Base-by-base conservation (phyloP, 805 yeast genomes). In the Suhomyces sp. region DNA sequence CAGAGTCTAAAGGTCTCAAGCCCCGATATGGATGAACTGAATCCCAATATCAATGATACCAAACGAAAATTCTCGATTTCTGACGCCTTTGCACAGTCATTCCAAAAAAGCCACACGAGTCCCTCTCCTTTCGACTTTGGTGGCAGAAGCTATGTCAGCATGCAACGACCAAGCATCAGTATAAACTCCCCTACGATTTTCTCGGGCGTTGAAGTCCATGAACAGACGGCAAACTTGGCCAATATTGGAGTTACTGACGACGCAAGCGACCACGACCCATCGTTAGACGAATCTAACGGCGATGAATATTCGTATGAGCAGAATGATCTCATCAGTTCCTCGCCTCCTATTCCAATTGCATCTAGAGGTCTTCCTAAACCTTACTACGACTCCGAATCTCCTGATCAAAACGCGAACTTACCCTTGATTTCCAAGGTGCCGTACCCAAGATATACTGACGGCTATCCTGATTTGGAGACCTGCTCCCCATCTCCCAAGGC, bases 201-300 rank as follows among this genome's bases (percentile, higher is more conserved):
- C 57, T 69, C 82, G 0, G 79, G 81, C 4, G 62, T 66, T 22
- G 76, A 78, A 13, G 73, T 83, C 43, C 85, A 83, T 56, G 84
- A 80, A 53, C 82, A 81, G 53, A 76, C 86, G 0, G 85, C 82
- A 1, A 78, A 73, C 43, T 69, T 82, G 46, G 87, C 87, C 4
- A 74, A 72, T 44, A 80, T 81, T 29, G 87, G 85, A 6, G 82
- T 81, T 8, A 71, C 76, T 8, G 78, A 71, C 15, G 60, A 55
- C 19, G 58, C 47, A 6, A 29, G 20, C 29, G 59, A 50, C n/a
- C 25, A 24, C 22, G 17, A 29, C 8, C 35, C 37, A 5, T 39
- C 27, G 9, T 17, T 40, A 37, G 48, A 47, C 10, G 47, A 35
- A 12, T 48, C 15, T 8, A 55, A 52, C 25, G 47, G 44, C 41